These are phyloP conservation scores for Potentilla sterilis DNA, from an alignment of 306 rosid species.

Conservation along the genomic window DNA sequence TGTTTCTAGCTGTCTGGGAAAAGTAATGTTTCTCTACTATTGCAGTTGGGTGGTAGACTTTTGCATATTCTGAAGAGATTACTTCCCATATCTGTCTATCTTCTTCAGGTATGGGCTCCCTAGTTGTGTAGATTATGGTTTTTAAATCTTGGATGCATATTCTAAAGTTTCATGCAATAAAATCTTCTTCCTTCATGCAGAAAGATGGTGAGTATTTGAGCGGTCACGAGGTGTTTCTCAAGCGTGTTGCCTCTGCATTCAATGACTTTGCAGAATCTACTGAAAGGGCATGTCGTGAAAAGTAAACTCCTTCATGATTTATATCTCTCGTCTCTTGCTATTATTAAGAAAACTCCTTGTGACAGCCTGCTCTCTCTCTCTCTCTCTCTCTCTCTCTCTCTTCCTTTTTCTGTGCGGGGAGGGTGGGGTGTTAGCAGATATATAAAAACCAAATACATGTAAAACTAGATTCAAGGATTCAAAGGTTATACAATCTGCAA, in stretches of 20 bases:
- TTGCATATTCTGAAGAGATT: conserved; percentile 91
- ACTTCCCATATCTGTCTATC: conserved; percentile 91
- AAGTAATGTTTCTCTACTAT: conserved; percentile 31
- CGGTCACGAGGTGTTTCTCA: conserved; percentile 89
- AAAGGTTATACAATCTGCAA: neutral
- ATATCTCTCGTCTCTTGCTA: neutral
- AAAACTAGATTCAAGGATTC: neutral
- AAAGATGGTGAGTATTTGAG: conserved; percentile 93
- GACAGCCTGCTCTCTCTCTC: no score
- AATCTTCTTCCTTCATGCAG: conserved; percentile 45
- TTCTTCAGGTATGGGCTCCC: conserved; percentile 71
- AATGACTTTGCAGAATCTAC: conserved; percentile 90
- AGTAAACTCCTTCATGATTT: conserved; percentile 48
- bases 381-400: no score
- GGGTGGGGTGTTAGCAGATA: neutral
- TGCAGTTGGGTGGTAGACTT: conserved; percentile 85
- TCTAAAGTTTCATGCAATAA: conserved; percentile 17
- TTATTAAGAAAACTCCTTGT: neutral
- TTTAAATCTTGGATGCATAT: conserved; percentile 13
- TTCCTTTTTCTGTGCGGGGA: no score
- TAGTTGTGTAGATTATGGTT: conserved; percentile 8
- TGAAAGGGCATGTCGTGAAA: conserved; percentile 87
- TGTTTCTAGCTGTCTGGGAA: conserved; percentile 6
- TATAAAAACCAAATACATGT: neutral
- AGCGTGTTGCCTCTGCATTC: conserved; percentile 90